Conservation (phyloP, 345 rosid species). For the Raphanus raphanistrum region DNA sequence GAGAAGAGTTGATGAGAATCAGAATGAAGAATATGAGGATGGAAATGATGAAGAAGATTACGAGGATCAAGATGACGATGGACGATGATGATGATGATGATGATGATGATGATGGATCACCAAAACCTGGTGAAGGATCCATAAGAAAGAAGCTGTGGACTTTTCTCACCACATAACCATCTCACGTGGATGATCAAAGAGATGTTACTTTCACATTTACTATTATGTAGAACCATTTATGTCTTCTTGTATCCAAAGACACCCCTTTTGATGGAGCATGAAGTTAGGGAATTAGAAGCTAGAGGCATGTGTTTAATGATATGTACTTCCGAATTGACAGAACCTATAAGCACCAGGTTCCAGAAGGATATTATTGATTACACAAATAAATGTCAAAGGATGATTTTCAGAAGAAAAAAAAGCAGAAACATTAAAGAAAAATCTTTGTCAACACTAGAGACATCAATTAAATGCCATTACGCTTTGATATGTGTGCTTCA, state of each 20-base stretch:
- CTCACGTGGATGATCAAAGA: slow-evolving; percentile 36
- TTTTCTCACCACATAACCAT: slow-evolving; percentile 57
- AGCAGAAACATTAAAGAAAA: slow-evolving; percentile 23
- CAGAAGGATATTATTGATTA: slow-evolving; percentile 34
- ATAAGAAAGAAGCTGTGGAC: slow-evolving; percentile 81
- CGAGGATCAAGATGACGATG: slow-evolving; percentile 39
- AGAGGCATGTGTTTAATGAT: slow-evolving; percentile 30
- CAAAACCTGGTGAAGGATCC: slow-evolving; percentile 61
- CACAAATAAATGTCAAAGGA: slow-evolving; percentile 34
- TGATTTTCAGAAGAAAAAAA: slow-evolving; percentile 11
- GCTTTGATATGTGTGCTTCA: slow-evolving; percentile 37
- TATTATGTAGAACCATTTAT: slow-evolving; percentile 26
- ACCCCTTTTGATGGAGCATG: slow-evolving; percentile 25
- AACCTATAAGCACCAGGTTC: slow-evolving; percentile 20
- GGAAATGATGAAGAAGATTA: slow-evolving; percentile 27
- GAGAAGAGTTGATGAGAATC: slow-evolving; percentile 46
- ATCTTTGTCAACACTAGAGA: slow-evolving; percentile 19
- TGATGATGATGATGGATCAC: slow-evolving; percentile 50
- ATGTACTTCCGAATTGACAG: slow-evolving; percentile 29
- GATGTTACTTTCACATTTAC: slow-evolving; percentile 38
- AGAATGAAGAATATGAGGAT: slow-evolving; percentile 35
- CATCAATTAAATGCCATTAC: slow-evolving; percentile 22
- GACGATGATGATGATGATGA: slow-evolving; percentile 37
- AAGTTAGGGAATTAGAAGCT: slow-evolving; percentile 31
- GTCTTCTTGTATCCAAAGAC: slow-evolving; percentile 28